A percentile compares a stretch with the other conserved stretches of the same genome.
These are phyloP conservation scores for Pythium aristosporum DNA, from an alignment of 352 stramenopile genomes.

Conservation along the genomic window DNA sequence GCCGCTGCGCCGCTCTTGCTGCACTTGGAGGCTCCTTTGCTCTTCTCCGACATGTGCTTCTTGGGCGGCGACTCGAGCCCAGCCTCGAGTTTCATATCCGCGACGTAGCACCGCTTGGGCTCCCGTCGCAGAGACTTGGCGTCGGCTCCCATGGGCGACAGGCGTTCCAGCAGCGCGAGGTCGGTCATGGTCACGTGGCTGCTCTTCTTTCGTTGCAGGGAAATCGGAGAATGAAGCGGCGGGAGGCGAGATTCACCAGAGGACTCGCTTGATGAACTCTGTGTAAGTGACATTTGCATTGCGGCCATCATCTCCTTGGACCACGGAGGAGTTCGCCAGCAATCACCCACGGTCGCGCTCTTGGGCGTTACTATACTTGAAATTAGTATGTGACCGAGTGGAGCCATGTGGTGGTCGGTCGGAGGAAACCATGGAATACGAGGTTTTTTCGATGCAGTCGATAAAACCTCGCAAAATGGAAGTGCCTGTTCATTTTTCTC, in stretches of 20 bases:
- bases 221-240: not conserved
- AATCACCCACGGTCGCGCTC: conserved; percentile 10
- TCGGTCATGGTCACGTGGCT: not conserved
- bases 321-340: conserved; percentile 16
- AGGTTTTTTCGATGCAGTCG: conserved; percentile 16
- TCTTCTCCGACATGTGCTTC: conserved; percentile 14
- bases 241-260: conserved; percentile 2
- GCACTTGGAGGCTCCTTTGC: not conserved
- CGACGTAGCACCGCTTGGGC: conserved; percentile 14
- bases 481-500: not conserved
- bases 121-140: conserved; percentile 25
- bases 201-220: not conserved
- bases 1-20: not conserved
- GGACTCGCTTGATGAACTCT: not conserved
- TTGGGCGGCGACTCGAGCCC: conserved; percentile 16
- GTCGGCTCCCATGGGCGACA: conserved; percentile 26
- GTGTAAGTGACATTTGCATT: conserved; percentile 17
- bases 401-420: conserved; percentile 23
- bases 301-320: conserved; percentile 12
- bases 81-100: conserved; percentile 11
- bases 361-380: not conserved
- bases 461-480: conserved; percentile 12
- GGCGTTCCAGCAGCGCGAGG: conserved; percentile 9
- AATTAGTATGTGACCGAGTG: not conserved
- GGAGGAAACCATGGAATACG: conserved; percentile 1